Base-by-base conservation (phyloP, 2,329 filamentous ascomycete species). In the Colletotrichum lindemuthianum region DNA sequence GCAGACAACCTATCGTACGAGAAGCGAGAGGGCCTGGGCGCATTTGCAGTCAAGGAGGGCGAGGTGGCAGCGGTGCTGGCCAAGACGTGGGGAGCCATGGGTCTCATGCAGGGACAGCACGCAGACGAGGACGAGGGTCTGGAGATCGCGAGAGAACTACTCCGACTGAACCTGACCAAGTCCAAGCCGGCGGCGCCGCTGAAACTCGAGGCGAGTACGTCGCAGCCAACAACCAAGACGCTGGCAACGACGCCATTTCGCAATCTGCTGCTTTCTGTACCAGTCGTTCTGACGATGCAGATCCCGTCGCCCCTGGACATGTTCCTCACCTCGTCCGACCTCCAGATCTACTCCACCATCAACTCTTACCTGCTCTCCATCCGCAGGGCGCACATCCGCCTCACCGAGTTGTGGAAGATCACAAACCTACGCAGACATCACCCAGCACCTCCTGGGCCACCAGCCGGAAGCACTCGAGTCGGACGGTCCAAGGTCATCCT, bases 311-410 rank as follows among this genome's bases (percentile, higher is more conserved):
- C 96, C 0, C 78, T 98, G 6, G 94, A 98, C 73, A 85, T 99
- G 36, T 97, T 98, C 71, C 86, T 98, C 34, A 88, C 91, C 10
- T 81, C 86, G 4, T 83, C 88, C 1, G 94, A 98, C 71, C 79
- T 97, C 10, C 86, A 90, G 52, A 86, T 87, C 1, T 99, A 98
- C 76, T 91, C 93, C 0, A 84, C 85, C n/a, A 90, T 97, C 66
- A 93, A 96, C 74, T 86, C 92, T 2, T 98, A 97, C 70, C 85
- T 99, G 0, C 81, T 97, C 9, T 91, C 92, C 0, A 89, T 98
- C 67, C 90, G 93, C 56, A 88, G 94, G 63, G 92, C 93, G 3
- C 93, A 97, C 73, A 87, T 97, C 13, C 90, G 92, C 41, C 83
- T 98, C 2, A 91, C 92, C 1, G 88, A 92, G 69, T 80, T 98